Base-by-base conservation (phyloP, 805 yeast genomes). In the Lachancea cidri region DNA sequence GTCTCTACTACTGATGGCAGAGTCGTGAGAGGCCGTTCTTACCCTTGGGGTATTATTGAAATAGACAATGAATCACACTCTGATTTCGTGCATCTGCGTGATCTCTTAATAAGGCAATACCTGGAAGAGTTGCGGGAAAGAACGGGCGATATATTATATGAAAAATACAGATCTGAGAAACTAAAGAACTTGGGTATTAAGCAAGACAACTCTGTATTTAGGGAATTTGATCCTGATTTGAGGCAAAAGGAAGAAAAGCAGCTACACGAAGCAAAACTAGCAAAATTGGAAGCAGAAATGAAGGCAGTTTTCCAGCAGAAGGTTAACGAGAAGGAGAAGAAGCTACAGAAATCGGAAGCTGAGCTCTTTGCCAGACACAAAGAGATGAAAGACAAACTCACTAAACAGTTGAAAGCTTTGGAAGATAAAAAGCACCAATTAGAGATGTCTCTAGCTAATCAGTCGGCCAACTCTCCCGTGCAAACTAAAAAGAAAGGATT, bases 1-100 rank as follows among this genome's bases (percentile, higher is more conserved):
- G 81, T 84, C 27, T 80, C 80, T 53, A 67, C 73, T 32, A 62
- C 73, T 33, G 93, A 85, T 58, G 96, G 96, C 32, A 76, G 86
- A 62, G 51, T 62, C 33, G 94, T 89, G 34, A 80, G 97, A 65
- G 97, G 96, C 52, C 84, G 98, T 68, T 70, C 77, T 47, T 91
- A 91, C 64, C 97, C 98, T 47, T 93, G 98, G 98, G 98, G 98
- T 52, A 73, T 84, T 17, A 84, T 93, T 55, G 97, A 93, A 67
- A 89, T 93, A 53, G 97, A 88, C 64, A 91, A 93, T 63, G 93
- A 86, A 68, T 79, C 80, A 43, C 97, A 93, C 63, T 84, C 88
- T 64, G 98, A 91, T 67, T 93, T 91, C 63, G 80, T 84, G 50
- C 81, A 80, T 64, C 76, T 91, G 63, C 83, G 97, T 55, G 94